phyloP scores from a whole-genome alignment of 75 land plant genomes.

The Picea glauca region DNA sequence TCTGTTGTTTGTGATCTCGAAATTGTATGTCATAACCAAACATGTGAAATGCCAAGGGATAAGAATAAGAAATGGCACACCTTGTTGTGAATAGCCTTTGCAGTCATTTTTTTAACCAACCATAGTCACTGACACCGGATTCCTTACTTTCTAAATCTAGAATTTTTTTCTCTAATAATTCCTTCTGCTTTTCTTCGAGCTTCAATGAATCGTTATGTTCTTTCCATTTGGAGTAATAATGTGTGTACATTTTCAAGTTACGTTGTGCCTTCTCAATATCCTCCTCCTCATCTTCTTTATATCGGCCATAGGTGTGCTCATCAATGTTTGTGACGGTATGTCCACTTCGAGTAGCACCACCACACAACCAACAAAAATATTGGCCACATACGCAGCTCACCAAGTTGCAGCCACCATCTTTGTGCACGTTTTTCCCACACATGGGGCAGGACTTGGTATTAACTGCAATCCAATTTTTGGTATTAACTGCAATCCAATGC shows the following conservation, averaged over 20 bases:
- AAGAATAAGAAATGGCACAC: constrained; percentile 79
- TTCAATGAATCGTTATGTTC: constrained; percentile 85
- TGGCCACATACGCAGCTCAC: constrained; percentile 78
- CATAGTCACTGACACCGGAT: constrained; percentile 60
- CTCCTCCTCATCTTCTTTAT: constrained; percentile 56
- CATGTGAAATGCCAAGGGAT: constrained; percentile 79
- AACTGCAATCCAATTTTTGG: constrained; percentile 60
- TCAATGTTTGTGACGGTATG: constrained; percentile 68
- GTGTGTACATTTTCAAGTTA: constrained; percentile 73
- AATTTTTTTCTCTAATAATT: constrained; percentile 54
- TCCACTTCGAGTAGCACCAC: constrained; percentile 71
- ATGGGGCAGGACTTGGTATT: constrained; percentile 84
- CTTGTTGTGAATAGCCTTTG: constrained; percentile 73
- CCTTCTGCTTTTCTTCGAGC: constrained; percentile 70
- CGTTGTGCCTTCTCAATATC: constrained; percentile 63
- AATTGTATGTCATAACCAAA: constrained; percentile 36
- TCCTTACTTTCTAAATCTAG: constrained; percentile 54
- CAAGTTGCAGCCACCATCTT: constrained; percentile 81
- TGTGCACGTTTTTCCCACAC: constrained; percentile 76
- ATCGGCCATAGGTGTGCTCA: constrained; percentile 88
- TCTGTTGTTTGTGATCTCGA: too few relatives aligned
- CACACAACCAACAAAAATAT: constrained; percentile 92
- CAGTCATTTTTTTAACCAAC: constrained; percentile 77
- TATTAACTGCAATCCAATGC: constrained; percentile 60
- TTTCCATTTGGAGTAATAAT: constrained; percentile 82